A percentile compares a stretch with the other conserved stretches of the same genome.
These are phyloP conservation scores for Musa itinerans DNA, from an alignment of 176 grass and related monocot species.

Conservation along the genomic window DNA sequence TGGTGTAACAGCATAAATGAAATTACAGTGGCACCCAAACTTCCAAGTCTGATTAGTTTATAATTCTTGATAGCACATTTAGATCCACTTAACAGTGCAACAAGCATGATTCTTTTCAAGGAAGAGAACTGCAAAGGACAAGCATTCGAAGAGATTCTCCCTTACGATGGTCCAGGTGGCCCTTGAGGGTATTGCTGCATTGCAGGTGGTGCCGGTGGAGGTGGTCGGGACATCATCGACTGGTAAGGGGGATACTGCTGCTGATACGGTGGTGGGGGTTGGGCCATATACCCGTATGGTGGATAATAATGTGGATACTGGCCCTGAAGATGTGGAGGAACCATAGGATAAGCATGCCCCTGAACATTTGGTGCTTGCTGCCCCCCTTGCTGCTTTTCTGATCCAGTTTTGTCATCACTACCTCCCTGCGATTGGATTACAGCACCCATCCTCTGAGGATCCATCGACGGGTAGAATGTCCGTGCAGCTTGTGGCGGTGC, in stretches of 20 bases:
- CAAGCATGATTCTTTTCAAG: no score
- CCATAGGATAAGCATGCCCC: not conserved
- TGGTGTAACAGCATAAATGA: no score
- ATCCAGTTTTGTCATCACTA: slow-evolving; percentile 1
- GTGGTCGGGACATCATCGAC: not conserved
- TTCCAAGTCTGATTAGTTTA: no score
- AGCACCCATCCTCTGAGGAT: slow-evolving; percentile 17
- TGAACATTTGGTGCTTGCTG: not conserved
- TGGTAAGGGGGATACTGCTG: slow-evolving; percentile 7
- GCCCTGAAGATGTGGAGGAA: not conserved
- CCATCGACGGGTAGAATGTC: slow-evolving; percentile 8
- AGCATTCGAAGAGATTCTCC: not conserved
- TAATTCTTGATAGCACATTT: no score
- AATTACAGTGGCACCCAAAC: no score
- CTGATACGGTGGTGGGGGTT: not conserved
- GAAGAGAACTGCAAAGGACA: no score
- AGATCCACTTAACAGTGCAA: no score
- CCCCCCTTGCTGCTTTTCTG: not conserved
- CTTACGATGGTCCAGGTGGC: not conserved
- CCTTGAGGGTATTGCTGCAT: not conserved
- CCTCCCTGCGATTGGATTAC: not conserved
- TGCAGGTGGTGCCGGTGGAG: not conserved
- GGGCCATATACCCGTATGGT: slow-evolving; percentile 6
- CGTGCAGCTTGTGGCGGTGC: not conserved
- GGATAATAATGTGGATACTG: not conserved